Evolutionary conservation across 179 eudicot species (phyloP), one percentile per base, ranked within the genome.

Genomic region (Beta lomatogona): DNA sequence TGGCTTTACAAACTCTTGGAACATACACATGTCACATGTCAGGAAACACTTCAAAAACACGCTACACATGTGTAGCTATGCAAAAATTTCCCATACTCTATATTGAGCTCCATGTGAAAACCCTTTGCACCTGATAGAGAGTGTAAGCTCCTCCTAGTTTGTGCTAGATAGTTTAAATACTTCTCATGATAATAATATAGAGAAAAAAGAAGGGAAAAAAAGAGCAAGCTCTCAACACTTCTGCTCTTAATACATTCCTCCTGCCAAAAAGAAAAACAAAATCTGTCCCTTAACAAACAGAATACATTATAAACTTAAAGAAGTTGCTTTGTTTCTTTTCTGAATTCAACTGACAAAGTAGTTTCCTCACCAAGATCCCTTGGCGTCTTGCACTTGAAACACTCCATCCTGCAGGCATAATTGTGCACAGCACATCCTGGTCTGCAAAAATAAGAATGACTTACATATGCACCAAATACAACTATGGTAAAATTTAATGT

Each of bases 401-500:
- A 93, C 75, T 92, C 95, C 82, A 73, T 87, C 88, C 93, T 86
- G 80, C 91, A 85, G 16, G 98, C 98, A 73, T 92, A 95, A 83
- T 95, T 95, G 92, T 95, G 98, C 74, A 86, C 83, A 44, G 90
- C 91, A 81, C 97, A 93, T 75, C 92, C 95, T 12, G 76, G 83
- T 83, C 97, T 93, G 91, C 67, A 71, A n/a, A 44, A 73, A 25
- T 76, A 74, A 70, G 28, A 50, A 21, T 14, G 50, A 59, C 58
- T 6, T 11, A 70, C 4, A 46, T n/a, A 48, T 52, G 75, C 36
- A 71, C 19, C 75, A 50, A n/a, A n/a, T 21, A 22, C 14, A 70
- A 55, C 0, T 15, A 12, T 73, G 61, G 21, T 73, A 13, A 73
- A 25, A 58, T 58, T 16, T 19, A 16, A 53, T 53, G 46, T 46